Evolutionary conservation across 768 basidiomycete genomes (phyloP).

Genomic region (Hypholoma fasciculare): DNA sequence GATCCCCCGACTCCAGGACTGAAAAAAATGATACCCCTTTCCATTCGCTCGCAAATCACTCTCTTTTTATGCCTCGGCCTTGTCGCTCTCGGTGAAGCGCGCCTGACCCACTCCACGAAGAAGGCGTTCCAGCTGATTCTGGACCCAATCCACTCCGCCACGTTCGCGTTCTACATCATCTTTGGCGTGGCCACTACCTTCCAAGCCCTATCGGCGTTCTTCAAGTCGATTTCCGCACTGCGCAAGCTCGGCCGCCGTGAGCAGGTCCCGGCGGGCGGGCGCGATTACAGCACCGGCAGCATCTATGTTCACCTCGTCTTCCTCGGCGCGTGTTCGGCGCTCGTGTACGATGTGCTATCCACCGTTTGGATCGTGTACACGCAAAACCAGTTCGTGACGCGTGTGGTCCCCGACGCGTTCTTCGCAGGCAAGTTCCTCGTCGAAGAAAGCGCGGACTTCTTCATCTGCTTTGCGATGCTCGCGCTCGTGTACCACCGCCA

Average conservation of each 20-base stretch:
- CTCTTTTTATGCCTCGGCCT: background rate
- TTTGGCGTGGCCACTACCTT: background rate
- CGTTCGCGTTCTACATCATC: slow-evolving; percentile 5
- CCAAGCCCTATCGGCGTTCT: background rate
- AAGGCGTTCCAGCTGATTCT: slow-evolving; percentile 3
- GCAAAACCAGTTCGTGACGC: background rate
- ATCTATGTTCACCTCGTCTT: background rate
- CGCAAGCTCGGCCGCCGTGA: background rate
- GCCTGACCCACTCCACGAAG: background rate
- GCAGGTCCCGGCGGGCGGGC: background rate
- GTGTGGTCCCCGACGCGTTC: slow-evolving; percentile 1
- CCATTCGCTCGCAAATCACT: slow-evolving; percentile 1
- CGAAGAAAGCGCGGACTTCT: background rate
- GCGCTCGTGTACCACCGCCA: background rate
- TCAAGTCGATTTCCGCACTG: background rate
- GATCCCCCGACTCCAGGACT: no score
- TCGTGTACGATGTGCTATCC: background rate
- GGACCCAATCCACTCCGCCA: background rate
- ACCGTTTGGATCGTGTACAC: slow-evolving; percentile 2
- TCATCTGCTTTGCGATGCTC: slow-evolving; percentile 3
- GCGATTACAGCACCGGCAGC: background rate
- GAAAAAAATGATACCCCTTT: background rate
- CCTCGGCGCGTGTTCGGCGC: slow-evolving; percentile 3
- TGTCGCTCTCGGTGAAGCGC: slow-evolving; percentile 1
- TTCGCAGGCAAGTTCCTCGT: background rate